phyloP scores from a whole-genome alignment of 257 asterid species.

The Asclepias syriaca region DNA sequence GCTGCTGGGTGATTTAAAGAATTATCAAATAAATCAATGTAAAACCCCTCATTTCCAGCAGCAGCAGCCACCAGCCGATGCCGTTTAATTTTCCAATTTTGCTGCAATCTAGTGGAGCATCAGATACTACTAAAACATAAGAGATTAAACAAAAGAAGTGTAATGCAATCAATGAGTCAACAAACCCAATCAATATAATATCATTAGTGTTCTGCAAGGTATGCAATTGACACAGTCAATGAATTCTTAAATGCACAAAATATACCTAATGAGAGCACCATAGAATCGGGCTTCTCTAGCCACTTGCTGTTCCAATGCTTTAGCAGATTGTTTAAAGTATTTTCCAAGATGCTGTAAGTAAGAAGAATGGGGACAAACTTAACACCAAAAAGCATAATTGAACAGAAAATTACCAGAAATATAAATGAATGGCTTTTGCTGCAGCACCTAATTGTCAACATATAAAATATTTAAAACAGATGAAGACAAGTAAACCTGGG shows the following conservation, averaged over 20 bases:
- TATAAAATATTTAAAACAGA: not conserved
- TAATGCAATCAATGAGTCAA: not conserved
- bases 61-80: constrained; percentile 90
- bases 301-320: constrained; percentile 75
- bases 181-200: not conserved
- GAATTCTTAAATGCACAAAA: not conserved
- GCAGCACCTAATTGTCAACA: not conserved
- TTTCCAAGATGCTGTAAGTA: constrained; percentile 80
- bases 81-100: constrained; percentile 92
- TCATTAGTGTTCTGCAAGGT: not conserved
- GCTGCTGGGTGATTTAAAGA: constrained; percentile 64
- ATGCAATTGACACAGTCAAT: not conserved
- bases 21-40: constrained; percentile 83
- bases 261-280: constrained; percentile 95
- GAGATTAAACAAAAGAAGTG: not conserved
- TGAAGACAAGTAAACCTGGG: not conserved
- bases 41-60: constrained; percentile 94
- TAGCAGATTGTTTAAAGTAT: constrained; percentile 91
- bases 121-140: constrained; percentile 13
- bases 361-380: constrained; percentile 5
- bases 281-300: constrained; percentile 94
- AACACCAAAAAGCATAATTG: not conserved
- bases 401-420: not conserved
- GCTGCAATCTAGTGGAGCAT: constrained; percentile 70
- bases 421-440: not conserved